phyloP scores from a whole-genome alignment of 805 yeast species.

The Lipomyces kockii region DNA sequence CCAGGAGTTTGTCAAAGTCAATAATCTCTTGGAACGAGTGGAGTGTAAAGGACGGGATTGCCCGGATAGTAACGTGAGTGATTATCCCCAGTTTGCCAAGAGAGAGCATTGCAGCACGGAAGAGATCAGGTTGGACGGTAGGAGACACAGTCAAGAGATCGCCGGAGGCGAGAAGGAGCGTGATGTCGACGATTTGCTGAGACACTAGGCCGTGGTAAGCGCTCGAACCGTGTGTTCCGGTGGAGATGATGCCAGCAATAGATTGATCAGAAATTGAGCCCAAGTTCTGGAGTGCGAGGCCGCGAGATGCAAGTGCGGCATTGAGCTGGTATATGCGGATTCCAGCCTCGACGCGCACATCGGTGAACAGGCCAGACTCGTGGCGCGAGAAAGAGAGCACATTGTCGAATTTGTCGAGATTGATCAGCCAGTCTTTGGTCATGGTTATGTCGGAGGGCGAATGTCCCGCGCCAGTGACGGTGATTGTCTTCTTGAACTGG shows the following conservation, averaged over 20 bases:
- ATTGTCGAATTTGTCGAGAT: slow-evolving; percentile 73
- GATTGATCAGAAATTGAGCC: slow-evolving; percentile 95
- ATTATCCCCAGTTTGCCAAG: slow-evolving; percentile 92
- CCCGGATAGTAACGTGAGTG: slow-evolving; percentile 80
- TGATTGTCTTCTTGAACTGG: slow-evolving; percentile 62
- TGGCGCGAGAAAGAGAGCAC: slow-evolving; percentile 57
- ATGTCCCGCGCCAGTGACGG: slow-evolving; percentile 91
- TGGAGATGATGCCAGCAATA: slow-evolving; percentile 91
- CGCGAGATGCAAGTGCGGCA: slow-evolving; percentile 61
- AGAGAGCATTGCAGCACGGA: slow-evolving; percentile 81
- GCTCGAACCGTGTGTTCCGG: slow-evolving; percentile 96
- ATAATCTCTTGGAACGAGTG: slow-evolving; percentile 82
- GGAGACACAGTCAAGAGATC: slow-evolving; percentile 70
- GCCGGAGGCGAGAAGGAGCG: slow-evolving; percentile 77
- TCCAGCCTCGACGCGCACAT: slow-evolving; percentile 95
- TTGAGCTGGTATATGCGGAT: slow-evolving; percentile 76
- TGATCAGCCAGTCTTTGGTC: slow-evolving; percentile 86
- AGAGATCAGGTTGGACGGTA: slow-evolving; percentile 63
- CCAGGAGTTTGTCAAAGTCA: slow-evolving; percentile 70
- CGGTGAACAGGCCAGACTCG: slow-evolving; percentile 71
- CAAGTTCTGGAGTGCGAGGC: slow-evolving; percentile 83
- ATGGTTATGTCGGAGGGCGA: slow-evolving; percentile 91
- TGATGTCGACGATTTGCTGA: slow-evolving; percentile 80
- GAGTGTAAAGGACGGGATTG: slow-evolving; percentile 81
- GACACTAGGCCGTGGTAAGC: slow-evolving; percentile 90